phyloP scores from a whole-genome alignment of 805 yeast species.

The Wickerhamiella vanderwaltii region DNA sequence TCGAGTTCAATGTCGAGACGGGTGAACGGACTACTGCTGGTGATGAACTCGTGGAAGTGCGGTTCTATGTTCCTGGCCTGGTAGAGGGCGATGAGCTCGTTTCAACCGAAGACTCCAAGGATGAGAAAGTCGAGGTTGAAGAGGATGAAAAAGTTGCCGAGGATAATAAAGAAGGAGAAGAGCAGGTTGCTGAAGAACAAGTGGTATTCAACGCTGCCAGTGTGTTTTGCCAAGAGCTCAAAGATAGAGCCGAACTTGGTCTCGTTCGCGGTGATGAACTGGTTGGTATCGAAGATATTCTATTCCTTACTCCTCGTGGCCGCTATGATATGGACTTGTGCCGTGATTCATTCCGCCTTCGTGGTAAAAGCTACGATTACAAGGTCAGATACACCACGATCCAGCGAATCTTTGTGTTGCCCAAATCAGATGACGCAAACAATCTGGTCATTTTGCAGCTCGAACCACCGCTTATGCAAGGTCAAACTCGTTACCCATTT shows the following conservation, averaged over 20 bases:
- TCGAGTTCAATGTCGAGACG: constrained; percentile 60
- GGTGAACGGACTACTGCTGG: constrained; percentile 53
- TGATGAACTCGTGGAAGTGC: constrained; percentile 89
- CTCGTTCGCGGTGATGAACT: constrained; percentile 90
- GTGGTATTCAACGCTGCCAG: constrained; percentile 61
- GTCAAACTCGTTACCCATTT: constrained; percentile 93
- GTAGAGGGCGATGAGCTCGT: constrained; percentile 38
- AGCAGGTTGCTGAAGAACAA: constrained; percentile 25
- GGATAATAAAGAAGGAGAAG: constrained; percentile 27
- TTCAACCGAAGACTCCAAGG: constrained; percentile 25
- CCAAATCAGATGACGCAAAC: constrained; percentile 88
- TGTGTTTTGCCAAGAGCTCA: constrained; percentile 78
- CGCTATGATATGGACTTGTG: constrained; percentile 96
- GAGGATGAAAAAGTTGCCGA: constrained; percentile 25
- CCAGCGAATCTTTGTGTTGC: constrained; percentile 81
- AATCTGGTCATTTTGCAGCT: constrained; percentile 80
- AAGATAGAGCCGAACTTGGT: constrained; percentile 88
- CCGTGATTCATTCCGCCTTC: constrained; percentile 68
- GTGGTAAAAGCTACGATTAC: constrained; percentile 97
- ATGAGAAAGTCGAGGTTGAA: constrained; percentile 19
- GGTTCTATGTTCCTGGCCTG: constrained; percentile 87
- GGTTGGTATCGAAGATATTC: constrained; percentile 79
- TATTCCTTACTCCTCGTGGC: constrained; percentile 95
- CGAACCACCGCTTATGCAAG: constrained; percentile 96
- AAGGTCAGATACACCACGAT: constrained; percentile 83